Evolutionary conservation across 345 rosid species (phyloP), one percentile per base, ranked within the genome.

Genomic region (Camelina laxa): DNA sequence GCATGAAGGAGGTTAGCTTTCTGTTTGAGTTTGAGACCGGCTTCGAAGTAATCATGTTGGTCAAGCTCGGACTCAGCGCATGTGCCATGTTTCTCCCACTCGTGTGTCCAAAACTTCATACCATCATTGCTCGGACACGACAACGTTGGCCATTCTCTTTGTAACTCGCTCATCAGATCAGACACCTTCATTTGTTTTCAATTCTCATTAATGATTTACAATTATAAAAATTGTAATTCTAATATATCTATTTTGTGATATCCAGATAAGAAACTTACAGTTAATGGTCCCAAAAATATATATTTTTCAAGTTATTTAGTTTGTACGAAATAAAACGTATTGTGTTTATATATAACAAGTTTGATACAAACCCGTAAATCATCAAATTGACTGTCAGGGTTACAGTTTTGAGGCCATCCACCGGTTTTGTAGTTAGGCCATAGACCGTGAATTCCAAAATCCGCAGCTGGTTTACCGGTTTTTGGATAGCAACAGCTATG

Each of bases 341-440:
- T 30, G 60, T 53, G 21, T 50, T 51, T 9, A 16, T 4, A 3
- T 9, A 16, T 4, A 3, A 65, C 2, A 2, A 65, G 39, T 21
- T 47, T 7, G 15, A 27, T 2, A 69, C 58, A 21, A 72, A 91
- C 97, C 97, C 85, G 44, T 6, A 82, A 76, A 54, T 80, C 82
- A 55, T 86, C 73, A 60, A 88, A 91, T 45, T 80, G 76, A 63
- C 77, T 82, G 36, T 54, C 65, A 33, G 95, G 84, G 69, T 94
- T 90, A 68, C 98, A 94, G 67, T 90, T 86, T 9, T 89, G 87
- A 3, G 98, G 97, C 84, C 90, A 94, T 3, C 84, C 75, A 24
- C 98, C 98, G 6, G 88, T 82, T 0, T 88, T 79, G 76, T 87
- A 77, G 62, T 94, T 94, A 54, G 98, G 98, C 98, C 98, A 94